Evolutionary conservation across 1,284 basidiomycete species (phyloP).

Genomic region (Coriolopsis trogii): DNA sequence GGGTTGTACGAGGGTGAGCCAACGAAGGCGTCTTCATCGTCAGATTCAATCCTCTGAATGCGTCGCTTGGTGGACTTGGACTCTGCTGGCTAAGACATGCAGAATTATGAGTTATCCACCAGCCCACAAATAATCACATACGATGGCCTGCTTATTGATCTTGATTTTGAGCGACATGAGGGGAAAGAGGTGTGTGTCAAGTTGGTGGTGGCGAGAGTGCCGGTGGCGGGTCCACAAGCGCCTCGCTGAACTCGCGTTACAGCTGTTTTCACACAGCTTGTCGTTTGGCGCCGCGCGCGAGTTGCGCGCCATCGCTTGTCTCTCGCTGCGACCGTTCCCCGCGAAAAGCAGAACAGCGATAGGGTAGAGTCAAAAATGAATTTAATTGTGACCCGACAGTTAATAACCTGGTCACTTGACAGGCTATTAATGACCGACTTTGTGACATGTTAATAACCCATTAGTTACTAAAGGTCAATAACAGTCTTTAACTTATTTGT

Average conservation of each 20-base stretch:
- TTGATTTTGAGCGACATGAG: constrained; percentile 24
- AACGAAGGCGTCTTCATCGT: constrained; percentile 16
- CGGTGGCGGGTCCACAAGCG: background rate
- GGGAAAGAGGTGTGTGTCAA: background rate
- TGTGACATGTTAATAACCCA: too few species aligned
- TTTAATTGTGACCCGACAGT: too few species aligned
- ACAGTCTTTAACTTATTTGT: too few species aligned
- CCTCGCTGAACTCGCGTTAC: background rate
- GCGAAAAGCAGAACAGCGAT: too few species aligned
- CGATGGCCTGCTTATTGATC: constrained; percentile 25
- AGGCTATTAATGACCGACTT: too few species aligned
- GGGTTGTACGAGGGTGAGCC: constrained; percentile 9
- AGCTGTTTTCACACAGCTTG: too few species aligned
- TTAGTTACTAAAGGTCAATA: too few species aligned
- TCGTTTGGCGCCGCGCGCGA: too few species aligned
- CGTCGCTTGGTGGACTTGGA: constrained; percentile 22
- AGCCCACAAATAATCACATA: constrained; percentile 3
- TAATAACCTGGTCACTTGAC: too few species aligned
- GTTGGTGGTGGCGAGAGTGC: background rate
- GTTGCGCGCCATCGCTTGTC: too few species aligned
- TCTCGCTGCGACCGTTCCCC: too few species aligned
- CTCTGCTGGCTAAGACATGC: constrained; percentile 11
- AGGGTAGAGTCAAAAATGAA: too few species aligned
- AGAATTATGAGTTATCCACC: background rate
- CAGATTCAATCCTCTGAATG: constrained; percentile 24